Evolutionary conservation across 352 stramenopile species (phyloP), one percentile per base, ranked within the genome.

Genomic region (Saprolegnia diclina): DNA sequence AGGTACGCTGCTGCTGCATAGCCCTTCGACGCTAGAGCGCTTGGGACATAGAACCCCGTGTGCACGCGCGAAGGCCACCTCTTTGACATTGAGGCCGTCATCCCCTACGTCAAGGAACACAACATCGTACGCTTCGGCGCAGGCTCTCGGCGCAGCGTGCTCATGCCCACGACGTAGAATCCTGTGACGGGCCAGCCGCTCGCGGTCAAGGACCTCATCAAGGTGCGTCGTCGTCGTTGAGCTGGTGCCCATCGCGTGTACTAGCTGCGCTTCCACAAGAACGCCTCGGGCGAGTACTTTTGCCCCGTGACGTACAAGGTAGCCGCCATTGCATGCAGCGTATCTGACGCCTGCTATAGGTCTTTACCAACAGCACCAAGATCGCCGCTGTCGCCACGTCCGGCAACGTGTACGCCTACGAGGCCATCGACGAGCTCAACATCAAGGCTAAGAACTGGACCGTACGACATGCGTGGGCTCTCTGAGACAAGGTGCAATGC

Each of bases 361-460:
- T 91, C 0, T 95, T 96, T 52, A 94, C 83, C 19, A 83, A 94
- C 73, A 92, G 91, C 67, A 88, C 84, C 66, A 93, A 95, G 77
- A 93, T 95, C 70, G 83, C 82, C 32, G 81, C 85, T 26, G 76
- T 94, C 46, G 81, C 81, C 18, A 82, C 85, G 3, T 93, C 84
- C 9, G 84, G 85, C n/a, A 99, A 99, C 77, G 97, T 99, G 14
- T 99, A 97, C 71, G 90, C 89, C 35, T 98, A 97, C 65, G 95
- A 99, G 55, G 96, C 96, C 5, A 89, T 99, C 56, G 80, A 98
- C 44, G 97, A 99, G 77, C 89, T 99, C 24, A 99, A 99, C 78
- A 87, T 99, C 73, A 99, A 99, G 77, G 71, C 92, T 6, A 99
- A 99, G 76, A 99, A 98, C 81, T 98, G 92, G 79, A 85, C 85